phyloP scores from a whole-genome alignment of 805 yeast genomes.

The Kodamaea restingae region DNA sequence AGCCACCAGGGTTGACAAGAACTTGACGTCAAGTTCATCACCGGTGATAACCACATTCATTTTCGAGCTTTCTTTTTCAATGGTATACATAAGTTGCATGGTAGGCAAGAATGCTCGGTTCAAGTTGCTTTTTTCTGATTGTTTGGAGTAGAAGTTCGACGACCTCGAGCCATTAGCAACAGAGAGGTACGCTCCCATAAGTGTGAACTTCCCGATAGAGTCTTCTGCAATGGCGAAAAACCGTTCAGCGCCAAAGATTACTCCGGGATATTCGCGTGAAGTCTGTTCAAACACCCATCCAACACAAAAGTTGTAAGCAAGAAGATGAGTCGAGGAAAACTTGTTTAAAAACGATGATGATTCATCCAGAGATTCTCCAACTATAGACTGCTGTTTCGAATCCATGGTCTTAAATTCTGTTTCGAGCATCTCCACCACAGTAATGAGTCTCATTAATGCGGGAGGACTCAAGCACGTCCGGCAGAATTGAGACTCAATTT shows the following conservation, averaged over 20 bases:
- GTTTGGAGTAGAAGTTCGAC: slow-evolving; percentile 44
- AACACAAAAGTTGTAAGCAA: slow-evolving; percentile 62
- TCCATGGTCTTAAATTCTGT: neutral
- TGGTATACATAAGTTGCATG: slow-evolving; percentile 53
- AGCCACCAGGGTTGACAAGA: slow-evolving; percentile 52
- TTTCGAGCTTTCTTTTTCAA: slow-evolving; percentile 30
- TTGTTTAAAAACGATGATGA: slow-evolving; percentile 13
- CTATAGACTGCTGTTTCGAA: too few species aligned
- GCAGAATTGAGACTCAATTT: slow-evolving; percentile 55
- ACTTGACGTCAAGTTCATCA: slow-evolving; percentile 63
- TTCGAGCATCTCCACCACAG: slow-evolving; percentile 24
- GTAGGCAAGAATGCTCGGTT: slow-evolving; percentile 68
- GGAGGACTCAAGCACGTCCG: slow-evolving; percentile 56
- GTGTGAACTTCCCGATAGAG: slow-evolving; percentile 60
- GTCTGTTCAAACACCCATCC: slow-evolving; percentile 71
- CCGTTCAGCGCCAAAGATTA: slow-evolving; percentile 74
- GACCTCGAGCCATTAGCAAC: slow-evolving; percentile 61
- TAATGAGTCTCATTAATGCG: slow-evolving; percentile 39
- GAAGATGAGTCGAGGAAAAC: slow-evolving; percentile 52
- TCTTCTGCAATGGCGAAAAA: slow-evolving; percentile 63
- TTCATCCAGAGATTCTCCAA: slow-evolving; percentile 1
- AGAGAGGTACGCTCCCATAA: slow-evolving; percentile 66
- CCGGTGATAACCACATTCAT: slow-evolving; percentile 54
- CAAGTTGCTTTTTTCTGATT: slow-evolving; percentile 43
- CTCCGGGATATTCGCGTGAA: slow-evolving; percentile 54